Percentiles rank a stretch among this genome's conserved stretches.
Evolutionary conservation across 768 basidiomycete genomes (phyloP).

Genomic region (Leccinellum albellum): DNA sequence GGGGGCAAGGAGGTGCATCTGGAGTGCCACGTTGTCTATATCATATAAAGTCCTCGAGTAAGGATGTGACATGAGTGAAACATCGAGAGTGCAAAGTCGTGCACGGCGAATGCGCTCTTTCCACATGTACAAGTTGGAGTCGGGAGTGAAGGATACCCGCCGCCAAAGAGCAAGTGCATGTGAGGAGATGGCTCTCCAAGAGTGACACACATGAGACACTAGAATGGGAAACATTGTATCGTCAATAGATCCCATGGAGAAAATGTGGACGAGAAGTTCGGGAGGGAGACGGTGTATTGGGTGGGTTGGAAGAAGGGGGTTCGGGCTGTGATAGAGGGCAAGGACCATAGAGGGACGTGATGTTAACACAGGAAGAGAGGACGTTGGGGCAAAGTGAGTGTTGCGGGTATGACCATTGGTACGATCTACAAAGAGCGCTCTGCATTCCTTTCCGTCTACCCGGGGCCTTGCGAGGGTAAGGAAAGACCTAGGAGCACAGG

Average conservation of each 20-base stretch:
- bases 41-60: slow-evolving; percentile 19
- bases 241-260: slow-evolving; percentile 55
- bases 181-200: slow-evolving; percentile 60
- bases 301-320: slow-evolving; percentile 34
- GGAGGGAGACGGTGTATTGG: slow-evolving; percentile 56
- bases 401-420: slow-evolving; percentile 17
- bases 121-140: slow-evolving; percentile 52
- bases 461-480: slow-evolving; percentile 14
- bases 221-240: slow-evolving; percentile 55
- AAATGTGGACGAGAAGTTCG: slow-evolving; percentile 63
- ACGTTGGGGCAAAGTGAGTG: slow-evolving; percentile 12
- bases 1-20: slow-evolving; percentile 51
- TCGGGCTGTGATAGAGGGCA: slow-evolving; percentile 23
- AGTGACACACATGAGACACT: slow-evolving; percentile 66
- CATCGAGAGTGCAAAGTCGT: slow-evolving; percentile 56
- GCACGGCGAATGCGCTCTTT: slow-evolving; percentile 57
- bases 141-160: slow-evolving; percentile 47
- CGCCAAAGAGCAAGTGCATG: slow-evolving; percentile 65
- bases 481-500: not conserved
- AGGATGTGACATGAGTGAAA: slow-evolving; percentile 45
- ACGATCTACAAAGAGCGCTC: slow-evolving; percentile 17
- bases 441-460: slow-evolving; percentile 21
- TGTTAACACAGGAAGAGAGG: slow-evolving; percentile 12
- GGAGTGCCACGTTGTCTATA: slow-evolving; percentile 50
- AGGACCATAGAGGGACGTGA: slow-evolving; percentile 28